Evolutionary conservation across 208 protist genomes (phyloP).

Genomic region (Perkinsela sp.): DNA sequence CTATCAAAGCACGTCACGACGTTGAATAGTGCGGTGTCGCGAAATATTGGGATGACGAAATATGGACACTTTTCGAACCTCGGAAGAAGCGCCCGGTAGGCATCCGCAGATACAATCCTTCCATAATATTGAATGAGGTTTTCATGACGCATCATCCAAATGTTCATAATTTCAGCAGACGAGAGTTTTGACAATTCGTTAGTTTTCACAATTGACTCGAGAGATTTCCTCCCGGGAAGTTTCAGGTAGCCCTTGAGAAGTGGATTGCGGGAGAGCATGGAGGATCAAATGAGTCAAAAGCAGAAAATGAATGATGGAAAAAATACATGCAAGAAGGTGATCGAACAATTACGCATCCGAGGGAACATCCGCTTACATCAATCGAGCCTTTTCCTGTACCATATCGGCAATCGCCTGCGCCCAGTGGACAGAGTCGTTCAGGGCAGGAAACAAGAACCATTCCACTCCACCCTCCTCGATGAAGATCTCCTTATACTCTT

Average conservation of each 20-base stretch:
- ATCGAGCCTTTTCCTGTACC: not conserved
- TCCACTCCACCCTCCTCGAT: slow-evolving; percentile 6
- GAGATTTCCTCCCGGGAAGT: slow-evolving; percentile 35
- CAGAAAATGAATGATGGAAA: not conserved
- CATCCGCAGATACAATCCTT: slow-evolving; percentile 25
- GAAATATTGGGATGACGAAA: slow-evolving; percentile 63
- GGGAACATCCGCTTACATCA: not conserved
- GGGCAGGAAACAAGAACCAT: slow-evolving; percentile 8
- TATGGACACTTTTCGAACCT: slow-evolving; percentile 40
- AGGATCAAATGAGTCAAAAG: not conserved
- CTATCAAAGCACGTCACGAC: slow-evolving; percentile 61
- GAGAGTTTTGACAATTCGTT: slow-evolving; percentile 31
- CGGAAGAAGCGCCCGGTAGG: slow-evolving; percentile 44
- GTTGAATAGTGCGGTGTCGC: slow-evolving; percentile 65
- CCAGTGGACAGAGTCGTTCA: slow-evolving; percentile 7
- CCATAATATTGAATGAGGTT: slow-evolving; percentile 68
- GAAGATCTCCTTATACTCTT: slow-evolving; percentile 9
- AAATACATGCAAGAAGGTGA: not conserved
- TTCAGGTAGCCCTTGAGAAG: slow-evolving; percentile 18
- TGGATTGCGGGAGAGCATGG: slow-evolving; percentile 13
- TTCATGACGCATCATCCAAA: slow-evolving; percentile 53
- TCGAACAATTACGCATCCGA: not conserved
- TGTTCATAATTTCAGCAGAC: slow-evolving; percentile 27
- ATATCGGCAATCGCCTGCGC: slow-evolving; percentile 4
- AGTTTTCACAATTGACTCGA: slow-evolving; percentile 52